Percentiles rank a stretch among this genome's conserved stretches.
These are phyloP conservation scores for Parietaria judaica DNA, from an alignment of 306 rosid genomes.

Conservation along the genomic window DNA sequence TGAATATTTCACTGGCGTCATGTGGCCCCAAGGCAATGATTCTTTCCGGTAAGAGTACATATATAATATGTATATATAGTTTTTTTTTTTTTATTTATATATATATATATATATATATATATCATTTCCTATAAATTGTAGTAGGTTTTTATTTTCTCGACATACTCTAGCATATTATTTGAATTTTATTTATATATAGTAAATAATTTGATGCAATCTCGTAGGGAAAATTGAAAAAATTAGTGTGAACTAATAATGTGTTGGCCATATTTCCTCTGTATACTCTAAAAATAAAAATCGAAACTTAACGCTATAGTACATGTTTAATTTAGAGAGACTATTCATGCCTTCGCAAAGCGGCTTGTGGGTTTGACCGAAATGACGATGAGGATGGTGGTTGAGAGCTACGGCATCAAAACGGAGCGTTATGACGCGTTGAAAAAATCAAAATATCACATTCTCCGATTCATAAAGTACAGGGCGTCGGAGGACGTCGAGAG, in stretches of 20 bases:
- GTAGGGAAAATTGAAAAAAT: no score
- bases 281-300: no score
- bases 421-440: conserved; percentile 11
- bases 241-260: no score
- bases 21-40: conserved; percentile 35
- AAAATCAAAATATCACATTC: conserved; percentile 11
- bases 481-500: conserved; percentile 10
- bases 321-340: conserved; percentile 14
- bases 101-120: not conserved
- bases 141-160: not conserved
- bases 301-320: not conserved
- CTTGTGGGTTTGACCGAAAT: conserved; percentile 16
- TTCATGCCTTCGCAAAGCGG: conserved; percentile 18
- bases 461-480: conserved; percentile 23
- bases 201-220: no score
- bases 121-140: not conserved
- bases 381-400: conserved; percentile 29
- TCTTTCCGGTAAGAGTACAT: conserved; percentile 13
- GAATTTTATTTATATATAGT: no score
- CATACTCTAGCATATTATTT: no score
- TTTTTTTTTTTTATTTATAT: no score
- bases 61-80: not conserved
- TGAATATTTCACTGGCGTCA: conserved; percentile 20
- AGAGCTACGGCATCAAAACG: conserved; percentile 25
- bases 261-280: no score